These are phyloP conservation scores for Lachnellula willkommii DNA, from an alignment of 2,329 filamentous ascomycete species.

Conservation along the genomic window DNA sequence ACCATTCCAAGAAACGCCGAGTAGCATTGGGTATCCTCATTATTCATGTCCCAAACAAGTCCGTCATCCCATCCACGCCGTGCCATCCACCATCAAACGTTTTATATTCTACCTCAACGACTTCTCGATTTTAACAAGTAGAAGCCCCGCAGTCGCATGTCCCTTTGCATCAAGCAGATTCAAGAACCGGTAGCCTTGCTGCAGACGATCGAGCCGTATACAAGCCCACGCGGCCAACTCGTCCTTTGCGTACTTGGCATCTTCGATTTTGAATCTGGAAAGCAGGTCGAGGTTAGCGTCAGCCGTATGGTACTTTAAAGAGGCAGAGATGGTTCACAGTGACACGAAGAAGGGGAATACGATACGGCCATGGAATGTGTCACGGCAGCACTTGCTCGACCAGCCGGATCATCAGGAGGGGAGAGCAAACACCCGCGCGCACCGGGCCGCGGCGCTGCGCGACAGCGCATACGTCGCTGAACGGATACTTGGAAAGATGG, in stretches of 20 bases:
- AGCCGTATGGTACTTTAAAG: constrained; percentile 2
- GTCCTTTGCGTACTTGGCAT: constrained; percentile 76
- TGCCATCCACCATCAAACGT: background rate
- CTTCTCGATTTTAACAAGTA: constrained; percentile 73
- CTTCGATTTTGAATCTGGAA: constrained; percentile 69
- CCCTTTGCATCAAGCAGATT: constrained; percentile 68
- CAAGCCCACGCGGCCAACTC: constrained; percentile 83
- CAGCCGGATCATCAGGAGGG: background rate
- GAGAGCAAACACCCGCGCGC: constrained; percentile 3
- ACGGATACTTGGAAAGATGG: constrained; percentile 3
- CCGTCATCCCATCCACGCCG: no score
- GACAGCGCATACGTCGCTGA: constrained; percentile 1
- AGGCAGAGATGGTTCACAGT: background rate
- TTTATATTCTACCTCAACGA: constrained; percentile 1
- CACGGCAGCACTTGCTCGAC: background rate
- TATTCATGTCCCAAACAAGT: background rate
- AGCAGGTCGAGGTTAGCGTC: constrained; percentile 3
- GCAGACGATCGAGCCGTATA: constrained; percentile 74
- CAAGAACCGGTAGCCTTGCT: constrained; percentile 70
- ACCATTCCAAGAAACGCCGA: background rate
- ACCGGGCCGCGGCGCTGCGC: constrained; percentile 1
- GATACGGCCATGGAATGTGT: background rate
- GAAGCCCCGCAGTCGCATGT: constrained; percentile 56
- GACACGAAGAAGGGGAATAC: background rate
- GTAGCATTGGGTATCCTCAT: background rate